Conservation (phyloP, 495 filamentous ascomycete species). For the Xylaria nigripes region DNA sequence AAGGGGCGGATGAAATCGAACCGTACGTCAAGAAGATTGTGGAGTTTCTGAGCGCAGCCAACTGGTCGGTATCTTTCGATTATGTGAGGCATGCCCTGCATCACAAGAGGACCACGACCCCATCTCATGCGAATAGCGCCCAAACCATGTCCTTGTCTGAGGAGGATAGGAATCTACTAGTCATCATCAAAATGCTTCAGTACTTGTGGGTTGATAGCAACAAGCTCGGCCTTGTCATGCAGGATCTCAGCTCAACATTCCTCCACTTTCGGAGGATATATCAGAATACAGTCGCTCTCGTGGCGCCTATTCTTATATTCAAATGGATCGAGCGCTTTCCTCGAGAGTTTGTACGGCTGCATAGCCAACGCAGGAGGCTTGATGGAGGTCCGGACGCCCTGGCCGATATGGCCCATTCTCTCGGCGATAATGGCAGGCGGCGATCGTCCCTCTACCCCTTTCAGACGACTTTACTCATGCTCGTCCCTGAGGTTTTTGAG, state of each 20-base stretch:
- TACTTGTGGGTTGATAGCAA: conserved; percentile 53
- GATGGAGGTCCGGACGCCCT: conserved; percentile 55
- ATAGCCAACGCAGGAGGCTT: conserved; percentile 47
- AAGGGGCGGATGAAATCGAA: conserved; percentile 35
- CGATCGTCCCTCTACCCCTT: conserved; percentile 51
- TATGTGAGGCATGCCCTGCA: conserved; percentile 43
- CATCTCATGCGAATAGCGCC: conserved; percentile 26
- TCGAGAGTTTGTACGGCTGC: conserved; percentile 52
- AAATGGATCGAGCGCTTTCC: conserved; percentile 57
- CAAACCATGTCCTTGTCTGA: conserved; percentile 40
- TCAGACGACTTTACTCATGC: conserved; percentile 51
- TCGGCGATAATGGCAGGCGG: conserved; percentile 45
- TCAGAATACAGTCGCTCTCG: conserved; percentile 52
- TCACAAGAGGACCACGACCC: conserved; percentile 36
- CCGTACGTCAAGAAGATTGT: conserved; percentile 42
- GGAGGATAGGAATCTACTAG: conserved; percentile 42
- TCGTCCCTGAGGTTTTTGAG: conserved; percentile 57
- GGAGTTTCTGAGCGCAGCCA: conserved; percentile 53
- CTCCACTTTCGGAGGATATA: conserved; percentile 52
- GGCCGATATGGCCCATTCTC: conserved; percentile 53
- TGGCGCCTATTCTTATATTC: conserved; percentile 49
- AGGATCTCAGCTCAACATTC: conserved; percentile 56
- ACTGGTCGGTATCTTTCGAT: conserved; percentile 49
- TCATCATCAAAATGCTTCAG: conserved; percentile 45
- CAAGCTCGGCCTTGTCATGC: conserved; percentile 50